Percentiles rank a stretch among this genome's conserved stretches.
These are phyloP conservation scores for Cutaneotrichosporon cutaneum DNA, from an alignment of 1,284 basidiomycete genomes.

Conservation along the genomic window DNA sequence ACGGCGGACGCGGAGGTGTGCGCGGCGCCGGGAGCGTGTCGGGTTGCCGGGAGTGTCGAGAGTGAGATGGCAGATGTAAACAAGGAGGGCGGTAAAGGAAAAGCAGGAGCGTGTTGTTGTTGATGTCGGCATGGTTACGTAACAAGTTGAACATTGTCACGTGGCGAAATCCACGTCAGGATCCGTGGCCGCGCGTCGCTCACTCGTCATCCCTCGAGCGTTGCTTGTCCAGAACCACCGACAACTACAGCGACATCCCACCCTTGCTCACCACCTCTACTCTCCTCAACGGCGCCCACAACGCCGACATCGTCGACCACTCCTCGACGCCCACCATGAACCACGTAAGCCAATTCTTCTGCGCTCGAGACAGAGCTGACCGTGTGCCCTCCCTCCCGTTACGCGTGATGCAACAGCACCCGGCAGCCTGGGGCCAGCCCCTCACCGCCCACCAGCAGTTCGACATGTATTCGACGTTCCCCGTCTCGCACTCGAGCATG, in stretches of 20 bases:
- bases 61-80: constrained; percentile 14
- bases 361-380: constrained; percentile 8
- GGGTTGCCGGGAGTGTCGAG: constrained; percentile 2
- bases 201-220: constrained; percentile 6
- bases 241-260: neutral
- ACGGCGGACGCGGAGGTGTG: constrained; percentile 6
- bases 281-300: constrained; percentile 1
- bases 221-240: neutral
- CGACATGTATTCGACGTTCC: constrained; percentile 45
- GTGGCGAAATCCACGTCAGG: constrained; percentile 15
- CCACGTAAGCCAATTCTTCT: constrained; percentile 26
- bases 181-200: constrained; percentile 19
- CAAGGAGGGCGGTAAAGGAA: constrained; percentile 11
- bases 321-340: constrained; percentile 20
- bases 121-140: constrained; percentile 11
- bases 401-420: constrained; percentile 36
- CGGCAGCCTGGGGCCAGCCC: constrained; percentile 50
- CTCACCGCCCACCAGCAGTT: constrained; percentile 42
- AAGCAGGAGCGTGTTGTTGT: constrained; percentile 18
- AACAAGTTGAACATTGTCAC: neutral
- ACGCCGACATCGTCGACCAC: neutral
- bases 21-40: neutral
- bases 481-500: constrained; percentile 22
- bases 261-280: neutral
- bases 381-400: neutral